Percentiles rank a stretch among this genome's conserved stretches.
Evolutionary conservation across 2,329 filamentous ascomycete species (phyloP).

Genomic region (Colletotrichum sp.): DNA sequence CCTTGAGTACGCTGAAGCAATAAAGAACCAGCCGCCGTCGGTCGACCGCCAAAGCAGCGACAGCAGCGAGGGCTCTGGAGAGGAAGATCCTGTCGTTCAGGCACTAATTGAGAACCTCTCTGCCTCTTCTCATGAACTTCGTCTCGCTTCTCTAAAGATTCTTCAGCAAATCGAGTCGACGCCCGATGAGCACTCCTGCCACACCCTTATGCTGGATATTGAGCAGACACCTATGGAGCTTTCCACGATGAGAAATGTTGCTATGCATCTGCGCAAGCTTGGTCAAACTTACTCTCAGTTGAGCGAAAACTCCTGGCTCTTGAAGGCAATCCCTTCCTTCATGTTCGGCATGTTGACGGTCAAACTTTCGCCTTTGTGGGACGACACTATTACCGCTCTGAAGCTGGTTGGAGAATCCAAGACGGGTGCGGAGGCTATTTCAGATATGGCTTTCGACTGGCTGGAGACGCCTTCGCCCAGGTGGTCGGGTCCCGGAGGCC

Average conservation of each 20-base stretch:
- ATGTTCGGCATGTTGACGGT: conserved; percentile 90
- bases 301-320: conserved; percentile 66
- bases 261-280: conserved; percentile 86
- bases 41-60: conserved; percentile 30
- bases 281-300: conserved; percentile 66
- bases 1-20: conserved; percentile 56
- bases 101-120: conserved; percentile 76
- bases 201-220: conserved; percentile 74
- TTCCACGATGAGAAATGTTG: conserved; percentile 76
- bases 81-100: conserved; percentile 64
- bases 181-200: conserved; percentile 52
- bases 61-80: conserved; percentile 44
- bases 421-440: conserved; percentile 74
- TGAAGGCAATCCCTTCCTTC: conserved; percentile 77
- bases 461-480: conserved; percentile 63
- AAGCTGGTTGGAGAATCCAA: conserved; percentile 75
- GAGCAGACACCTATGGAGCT: conserved; percentile 82
- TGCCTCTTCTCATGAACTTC: conserved; percentile 75
- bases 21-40: conserved; percentile 20
- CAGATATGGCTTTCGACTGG: conserved; percentile 80
- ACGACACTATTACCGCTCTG: conserved; percentile 78
- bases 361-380: conserved; percentile 84
- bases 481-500: conserved; percentile 50
- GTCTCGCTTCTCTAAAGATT: conserved; percentile 75
- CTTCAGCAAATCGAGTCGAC: conserved; percentile 65